Percentiles rank a stretch among this genome's conserved stretches.
Conservation (phyloP, 2,329 filamentous ascomycete species). For the Paecilomyces variotii region DNA sequence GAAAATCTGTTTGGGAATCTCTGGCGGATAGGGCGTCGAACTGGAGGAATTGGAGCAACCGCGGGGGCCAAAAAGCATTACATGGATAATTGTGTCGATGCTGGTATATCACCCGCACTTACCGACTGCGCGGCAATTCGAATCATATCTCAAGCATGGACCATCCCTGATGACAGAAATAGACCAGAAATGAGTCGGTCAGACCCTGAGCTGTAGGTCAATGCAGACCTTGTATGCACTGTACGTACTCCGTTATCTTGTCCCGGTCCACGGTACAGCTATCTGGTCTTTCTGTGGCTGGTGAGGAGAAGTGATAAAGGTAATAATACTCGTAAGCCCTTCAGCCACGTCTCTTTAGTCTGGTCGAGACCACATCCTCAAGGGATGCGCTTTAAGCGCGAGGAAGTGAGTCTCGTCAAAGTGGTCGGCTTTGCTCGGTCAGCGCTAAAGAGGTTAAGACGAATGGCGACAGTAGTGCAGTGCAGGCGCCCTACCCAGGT, state of each 20-base stretch:
- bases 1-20: not conserved
- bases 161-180: not conserved
- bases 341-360: not conserved
- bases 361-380: not conserved
- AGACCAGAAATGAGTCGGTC: not conserved
- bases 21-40: not conserved
- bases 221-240: not conserved
- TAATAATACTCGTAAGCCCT: not conserved
- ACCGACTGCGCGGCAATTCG: not conserved
- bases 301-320: not conserved
- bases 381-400: not conserved
- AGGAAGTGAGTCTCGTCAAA: not conserved
- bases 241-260: not conserved
- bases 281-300: not conserved
- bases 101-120: not conserved
- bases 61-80: not conserved
- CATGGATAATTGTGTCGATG: not conserved
- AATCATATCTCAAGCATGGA: not conserved
- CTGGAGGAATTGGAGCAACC: not conserved
- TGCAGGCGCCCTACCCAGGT: not conserved
- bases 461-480: not conserved
- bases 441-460: not conserved
- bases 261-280: not conserved
- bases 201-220: not conserved
- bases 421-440: not conserved